These are phyloP conservation scores for Coniella lustricola DNA, from an alignment of 2,329 filamentous ascomycete species.

Conservation along the genomic window DNA sequence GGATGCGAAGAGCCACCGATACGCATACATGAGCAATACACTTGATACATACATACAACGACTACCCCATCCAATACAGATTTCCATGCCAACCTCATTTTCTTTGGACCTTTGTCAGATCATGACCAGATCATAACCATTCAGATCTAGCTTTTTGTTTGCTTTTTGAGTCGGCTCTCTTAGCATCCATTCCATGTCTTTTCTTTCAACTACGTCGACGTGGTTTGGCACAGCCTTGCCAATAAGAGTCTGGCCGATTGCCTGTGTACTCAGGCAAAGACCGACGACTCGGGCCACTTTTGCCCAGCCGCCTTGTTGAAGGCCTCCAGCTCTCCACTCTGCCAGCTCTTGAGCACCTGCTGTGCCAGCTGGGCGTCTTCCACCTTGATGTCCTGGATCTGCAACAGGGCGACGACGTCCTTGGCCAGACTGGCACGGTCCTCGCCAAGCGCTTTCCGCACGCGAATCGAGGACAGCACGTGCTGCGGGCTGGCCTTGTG, in stretches of 20 bases:
- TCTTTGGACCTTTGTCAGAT: no score
- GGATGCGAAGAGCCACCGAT: neutral
- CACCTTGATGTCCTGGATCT: constrained; percentile 32
- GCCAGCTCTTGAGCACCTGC: constrained; percentile 40
- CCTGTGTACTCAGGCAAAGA: constrained; percentile 29
- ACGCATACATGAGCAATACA: neutral
- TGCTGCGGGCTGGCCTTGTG: constrained; percentile 57
- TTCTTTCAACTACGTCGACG: no score
- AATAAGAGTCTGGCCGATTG: no score
- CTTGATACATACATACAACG: no score
- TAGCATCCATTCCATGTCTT: no score
- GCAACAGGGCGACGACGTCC: constrained; percentile 48
- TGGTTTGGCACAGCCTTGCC: no score
- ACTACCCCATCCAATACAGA: no score
- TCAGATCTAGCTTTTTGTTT: no score
- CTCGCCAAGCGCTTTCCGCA: constrained; percentile 51
- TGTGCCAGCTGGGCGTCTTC: constrained; percentile 31
- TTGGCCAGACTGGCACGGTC: constrained; percentile 52
- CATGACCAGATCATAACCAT: no score
- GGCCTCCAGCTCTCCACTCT: constrained; percentile 38
- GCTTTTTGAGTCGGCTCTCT: no score
- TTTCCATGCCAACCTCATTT: no score
- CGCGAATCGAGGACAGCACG: constrained; percentile 56
- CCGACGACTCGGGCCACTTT: constrained; percentile 45
- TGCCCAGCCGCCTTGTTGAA: constrained; percentile 42